Conservation (phyloP, 805 yeast genomes). For the Clavispora carvajalis region DNA sequence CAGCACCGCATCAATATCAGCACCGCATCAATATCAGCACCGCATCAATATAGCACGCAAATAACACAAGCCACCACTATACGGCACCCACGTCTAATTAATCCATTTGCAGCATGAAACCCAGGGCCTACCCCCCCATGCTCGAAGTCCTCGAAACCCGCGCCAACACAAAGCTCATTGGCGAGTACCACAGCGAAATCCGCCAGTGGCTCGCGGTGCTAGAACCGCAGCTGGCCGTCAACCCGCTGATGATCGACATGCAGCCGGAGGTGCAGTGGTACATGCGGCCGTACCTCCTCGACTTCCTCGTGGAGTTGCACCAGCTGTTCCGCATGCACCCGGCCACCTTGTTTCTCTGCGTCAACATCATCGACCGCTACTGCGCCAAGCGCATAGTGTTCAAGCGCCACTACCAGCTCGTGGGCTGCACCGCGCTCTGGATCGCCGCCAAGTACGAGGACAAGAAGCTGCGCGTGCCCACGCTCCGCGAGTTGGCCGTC, state of each 20-base stretch:
- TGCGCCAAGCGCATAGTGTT: constrained; percentile 43
- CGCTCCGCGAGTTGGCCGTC: constrained; percentile 45
- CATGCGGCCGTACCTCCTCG: constrained; percentile 42
- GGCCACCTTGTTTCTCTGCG: constrained; percentile 38
- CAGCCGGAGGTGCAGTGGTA: constrained; percentile 47
- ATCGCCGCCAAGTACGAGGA: constrained; percentile 52
- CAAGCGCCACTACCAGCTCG: constrained; percentile 43
- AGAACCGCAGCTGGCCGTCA: constrained; percentile 40
- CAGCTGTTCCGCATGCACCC: constrained; percentile 38
- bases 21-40: too few species aligned
- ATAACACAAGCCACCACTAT: too few species aligned
- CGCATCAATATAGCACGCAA: too few species aligned
- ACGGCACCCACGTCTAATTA: too few species aligned
- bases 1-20: too few species aligned
- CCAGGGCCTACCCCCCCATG: constrained; percentile 34
- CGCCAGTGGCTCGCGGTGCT: constrained; percentile 33
- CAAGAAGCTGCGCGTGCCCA: constrained; percentile 54
- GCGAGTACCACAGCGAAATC: constrained; percentile 41
- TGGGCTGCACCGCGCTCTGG: constrained; percentile 45
- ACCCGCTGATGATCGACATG: constrained; percentile 45
- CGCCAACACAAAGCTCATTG: constrained; percentile 36
- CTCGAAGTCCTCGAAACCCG: constrained; percentile 45
- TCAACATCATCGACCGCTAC: constrained; percentile 42
- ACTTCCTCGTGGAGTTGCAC: constrained; percentile 40
- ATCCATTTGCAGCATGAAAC: constrained; percentile 8